Evolutionary conservation across 371 early-diverging fungal species (phyloP).

Genomic region (Apophysomyces ossiformis): DNA sequence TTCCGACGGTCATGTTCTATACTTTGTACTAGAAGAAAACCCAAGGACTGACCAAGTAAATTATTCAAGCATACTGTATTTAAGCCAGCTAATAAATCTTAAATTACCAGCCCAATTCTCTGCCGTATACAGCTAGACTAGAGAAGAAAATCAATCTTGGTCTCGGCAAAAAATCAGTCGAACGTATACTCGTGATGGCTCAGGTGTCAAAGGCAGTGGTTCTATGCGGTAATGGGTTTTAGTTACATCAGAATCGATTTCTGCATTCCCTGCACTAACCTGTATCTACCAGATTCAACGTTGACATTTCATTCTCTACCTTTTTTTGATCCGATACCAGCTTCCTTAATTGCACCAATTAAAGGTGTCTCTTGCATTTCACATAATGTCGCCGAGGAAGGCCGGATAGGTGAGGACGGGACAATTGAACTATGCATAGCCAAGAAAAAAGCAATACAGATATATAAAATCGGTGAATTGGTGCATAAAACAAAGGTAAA

Average conservation of each 20-base stretch:
- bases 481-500: constrained; percentile 58
- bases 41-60: constrained; percentile 42
- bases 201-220: constrained; percentile 75
- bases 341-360: constrained; percentile 57
- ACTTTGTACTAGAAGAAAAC: constrained; percentile 60
- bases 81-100: background rate
- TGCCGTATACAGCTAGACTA: constrained; percentile 51
- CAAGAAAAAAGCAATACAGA: constrained; percentile 64
- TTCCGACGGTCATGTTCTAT: constrained; percentile 72
- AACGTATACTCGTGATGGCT: constrained; percentile 69
- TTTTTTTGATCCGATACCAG: constrained; percentile 60
- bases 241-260: background rate
- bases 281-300: constrained; percentile 53
- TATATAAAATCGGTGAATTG: constrained; percentile 56
- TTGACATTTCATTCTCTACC: constrained; percentile 71
- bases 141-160: constrained; percentile 59
- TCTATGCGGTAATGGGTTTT: constrained; percentile 62
- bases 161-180: constrained; percentile 68
- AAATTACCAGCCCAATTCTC: constrained; percentile 16
- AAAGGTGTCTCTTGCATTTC: constrained; percentile 73
- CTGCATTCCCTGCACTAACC: background rate
- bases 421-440: constrained; percentile 68
- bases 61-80: background rate
- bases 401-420: constrained; percentile 61
- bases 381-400: constrained; percentile 61